These are phyloP conservation scores for Cyberlindnera euphorbiae DNA, from an alignment of 805 yeast species.

Conservation along the genomic window DNA sequence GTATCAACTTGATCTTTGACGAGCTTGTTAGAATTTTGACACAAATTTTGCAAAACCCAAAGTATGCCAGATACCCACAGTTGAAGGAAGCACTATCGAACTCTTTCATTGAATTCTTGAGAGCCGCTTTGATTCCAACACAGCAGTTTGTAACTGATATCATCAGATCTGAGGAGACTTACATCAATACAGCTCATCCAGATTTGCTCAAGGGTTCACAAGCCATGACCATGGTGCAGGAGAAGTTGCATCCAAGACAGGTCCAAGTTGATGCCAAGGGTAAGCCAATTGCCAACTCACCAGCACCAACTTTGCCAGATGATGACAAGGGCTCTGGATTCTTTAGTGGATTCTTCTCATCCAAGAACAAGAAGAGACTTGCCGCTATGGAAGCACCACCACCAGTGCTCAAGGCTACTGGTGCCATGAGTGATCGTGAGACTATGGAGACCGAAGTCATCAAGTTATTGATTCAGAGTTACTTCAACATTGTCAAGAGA, in stretches of 20 bases:
- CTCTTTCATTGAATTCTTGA: slow-evolving; percentile 72
- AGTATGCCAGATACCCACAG: slow-evolving; percentile 84
- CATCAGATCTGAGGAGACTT: slow-evolving; percentile 82
- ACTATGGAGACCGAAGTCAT: slow-evolving; percentile 96
- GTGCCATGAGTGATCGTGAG: slow-evolving; percentile 88
- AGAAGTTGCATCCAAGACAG: slow-evolving; percentile 69
- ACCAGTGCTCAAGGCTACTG: slow-evolving; percentile 86
- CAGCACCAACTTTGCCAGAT: slow-evolving; percentile 28
- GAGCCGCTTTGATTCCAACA: slow-evolving; percentile 79
- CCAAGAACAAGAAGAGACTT: slow-evolving; percentile 88
- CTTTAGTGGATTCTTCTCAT: slow-evolving; percentile 91
- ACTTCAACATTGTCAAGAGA: slow-evolving; percentile 88
- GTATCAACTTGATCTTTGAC: slow-evolving; percentile 87
- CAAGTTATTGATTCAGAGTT: slow-evolving; percentile 83
- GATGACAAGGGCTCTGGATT: slow-evolving; percentile 64
- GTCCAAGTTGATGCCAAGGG: slow-evolving; percentile 86
- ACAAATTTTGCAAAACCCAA: slow-evolving; percentile 77
- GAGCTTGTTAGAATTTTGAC: slow-evolving; percentile 82
- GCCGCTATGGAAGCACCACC: slow-evolving; percentile 99
- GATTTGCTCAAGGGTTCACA: slow-evolving; percentile 92
- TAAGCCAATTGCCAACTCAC: slow-evolving; percentile 50
- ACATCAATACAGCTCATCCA: slow-evolving; percentile 97
- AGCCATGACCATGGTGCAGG: slow-evolving; percentile 90
- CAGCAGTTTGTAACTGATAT: slow-evolving; percentile 80
- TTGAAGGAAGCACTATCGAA: slow-evolving; percentile 83